Base-by-base conservation (phyloP, 257 asterid species). In the Nicotiana undulata region DNA sequence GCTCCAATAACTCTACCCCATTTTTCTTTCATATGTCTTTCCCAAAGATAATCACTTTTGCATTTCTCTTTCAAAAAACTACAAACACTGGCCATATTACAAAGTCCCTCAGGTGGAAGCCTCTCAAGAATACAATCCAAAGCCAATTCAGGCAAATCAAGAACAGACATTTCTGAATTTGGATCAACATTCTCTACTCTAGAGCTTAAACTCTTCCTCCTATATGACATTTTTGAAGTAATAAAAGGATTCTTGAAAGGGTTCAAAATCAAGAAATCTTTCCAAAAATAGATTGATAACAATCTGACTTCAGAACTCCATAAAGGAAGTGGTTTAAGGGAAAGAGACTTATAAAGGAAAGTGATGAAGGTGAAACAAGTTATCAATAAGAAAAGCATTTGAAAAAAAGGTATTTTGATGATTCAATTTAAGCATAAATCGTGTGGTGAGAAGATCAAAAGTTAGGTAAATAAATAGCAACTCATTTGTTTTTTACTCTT, bases 131-230 rank as follows among this genome's bases (percentile, higher is more conserved):
- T 93, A 89, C 90, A 84, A 56, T 94, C 98, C 72, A 93, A 28
- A 1, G 86, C 97, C 9, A 94, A 89, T 85, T 94, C 98, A 28
- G 98, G 98, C 87, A 94, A 89, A 79, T 93, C 97, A 55, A 94
- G 56, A 9, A 94, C 55, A 37, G 89, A 86, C 84, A 86, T 82
- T 12, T 76, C 88, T 15, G 86, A 64, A 6, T 49, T 46, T 70
- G 20, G 29, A 65, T 89, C 92, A 20, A 72, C 56, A 26, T 44
- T 85, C 61, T 84, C 86, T 6, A 40, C 85, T 81, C 85, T 88
- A 61, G 83, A 72, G 44, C 60, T 67, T 11, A 65, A 37, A 32
- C 15, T 63, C 81, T 85, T 92, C 82, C 82, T 86, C 86, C 82
- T 79, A 3, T 80, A 49, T 0, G 88, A 80, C 92, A 88, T 86